Evolutionary conservation across 2,329 filamentous ascomycete genomes (phyloP).

Genomic region (Westerdykella aurantiaca): DNA sequence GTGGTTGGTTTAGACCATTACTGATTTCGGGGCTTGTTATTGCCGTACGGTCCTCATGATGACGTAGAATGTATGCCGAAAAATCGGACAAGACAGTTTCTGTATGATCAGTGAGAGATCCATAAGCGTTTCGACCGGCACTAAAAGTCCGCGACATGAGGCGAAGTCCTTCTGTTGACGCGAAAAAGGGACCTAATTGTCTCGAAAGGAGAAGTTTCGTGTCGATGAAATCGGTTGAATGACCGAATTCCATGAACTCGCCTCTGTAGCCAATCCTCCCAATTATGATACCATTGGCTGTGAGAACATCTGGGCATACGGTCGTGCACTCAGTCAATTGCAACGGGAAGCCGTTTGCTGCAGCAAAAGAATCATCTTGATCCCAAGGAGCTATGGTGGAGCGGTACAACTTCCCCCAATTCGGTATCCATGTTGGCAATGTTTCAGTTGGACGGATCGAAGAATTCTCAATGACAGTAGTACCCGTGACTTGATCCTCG

Average conservation of each 20-base stretch:
- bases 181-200: slow-evolving; percentile 2
- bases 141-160: slow-evolving; percentile 2
- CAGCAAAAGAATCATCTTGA: slow-evolving; percentile 1
- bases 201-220: slow-evolving; percentile 1
- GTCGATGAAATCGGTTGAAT: not conserved
- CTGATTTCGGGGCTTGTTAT: not conserved
- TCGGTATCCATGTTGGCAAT: slow-evolving; percentile 9
- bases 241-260: slow-evolving; percentile 2
- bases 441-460: not conserved
- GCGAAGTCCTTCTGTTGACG: slow-evolving; percentile 2
- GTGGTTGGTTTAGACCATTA: not conserved
- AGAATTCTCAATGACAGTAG: too few relatives aligned
- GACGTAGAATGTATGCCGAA: slow-evolving; percentile 2
- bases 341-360: slow-evolving; percentile 4
- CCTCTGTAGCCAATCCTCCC: slow-evolving; percentile 3
- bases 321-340: not conserved
- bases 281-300: slow-evolving; percentile 3
- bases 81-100: slow-evolving; percentile 1
- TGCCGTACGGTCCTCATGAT: not conserved
- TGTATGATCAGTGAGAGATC: slow-evolving; percentile 1
- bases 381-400: slow-evolving; percentile 7
- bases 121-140: slow-evolving; percentile 4
- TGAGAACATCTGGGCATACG: not conserved
- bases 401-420: slow-evolving; percentile 6
- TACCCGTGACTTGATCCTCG: not conserved